These are phyloP conservation scores for Ampelocalamus luodianensis DNA, from an alignment of 176 grass and related monocot species.

Conservation along the genomic window DNA sequence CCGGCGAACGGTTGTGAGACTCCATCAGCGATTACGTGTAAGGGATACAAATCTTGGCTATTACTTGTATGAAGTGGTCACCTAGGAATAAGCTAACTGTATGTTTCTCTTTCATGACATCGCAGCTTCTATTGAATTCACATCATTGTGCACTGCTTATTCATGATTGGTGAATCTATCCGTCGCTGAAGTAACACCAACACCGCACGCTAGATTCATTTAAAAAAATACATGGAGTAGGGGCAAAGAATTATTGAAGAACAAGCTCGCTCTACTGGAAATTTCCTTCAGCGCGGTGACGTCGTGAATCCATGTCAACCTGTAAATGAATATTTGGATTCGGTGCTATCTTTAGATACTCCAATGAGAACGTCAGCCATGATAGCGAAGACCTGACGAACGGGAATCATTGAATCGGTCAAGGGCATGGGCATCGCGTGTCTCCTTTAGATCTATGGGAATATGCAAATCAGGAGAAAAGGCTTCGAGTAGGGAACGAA, in stretches of 20 bases:
- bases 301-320: background rate
- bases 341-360: background rate
- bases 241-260: background rate
- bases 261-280: background rate
- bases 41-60: background rate
- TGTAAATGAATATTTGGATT: conserved; percentile 13
- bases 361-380: background rate
- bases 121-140: background rate
- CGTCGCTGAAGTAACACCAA: background rate
- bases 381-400: conserved; percentile 22
- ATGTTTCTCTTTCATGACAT: background rate
- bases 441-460: background rate
- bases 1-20: background rate
- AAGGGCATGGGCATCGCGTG: background rate
- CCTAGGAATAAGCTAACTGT: background rate
- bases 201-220: background rate
- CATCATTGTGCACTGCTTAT: background rate
- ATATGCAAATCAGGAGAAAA: background rate
- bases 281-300: background rate
- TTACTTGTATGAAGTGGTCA: conserved; percentile 22
- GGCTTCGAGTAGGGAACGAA: background rate
- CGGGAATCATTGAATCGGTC: background rate
- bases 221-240: background rate
- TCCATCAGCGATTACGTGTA: background rate
- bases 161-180: background rate